Percentiles rank a stretch among this genome's conserved stretches.
phyloP scores from a whole-genome alignment of 2,329 filamentous ascomycete species.

The Xylaria sp. region DNA sequence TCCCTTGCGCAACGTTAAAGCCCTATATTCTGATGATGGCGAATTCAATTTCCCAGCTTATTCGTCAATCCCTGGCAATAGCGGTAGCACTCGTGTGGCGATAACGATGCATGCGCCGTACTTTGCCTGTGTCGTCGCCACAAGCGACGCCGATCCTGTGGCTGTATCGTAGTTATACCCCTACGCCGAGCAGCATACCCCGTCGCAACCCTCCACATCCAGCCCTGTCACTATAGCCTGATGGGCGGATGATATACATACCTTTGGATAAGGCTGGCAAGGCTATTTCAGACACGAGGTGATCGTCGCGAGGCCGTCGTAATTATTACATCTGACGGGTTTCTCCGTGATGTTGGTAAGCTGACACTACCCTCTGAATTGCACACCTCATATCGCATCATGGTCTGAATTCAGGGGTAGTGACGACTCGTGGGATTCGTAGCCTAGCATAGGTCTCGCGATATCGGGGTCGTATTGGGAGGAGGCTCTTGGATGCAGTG shows the following conservation, averaged over 20 bases:
- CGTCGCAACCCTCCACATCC: not conserved
- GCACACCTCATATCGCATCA: not conserved
- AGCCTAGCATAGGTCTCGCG: not conserved
- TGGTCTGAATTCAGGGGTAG: not conserved
- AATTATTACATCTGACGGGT: not conserved
- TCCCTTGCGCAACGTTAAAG: conserved; percentile 2
- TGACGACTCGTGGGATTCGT: not conserved
- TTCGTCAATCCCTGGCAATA: conserved; percentile 4
- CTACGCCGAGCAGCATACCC: not conserved
- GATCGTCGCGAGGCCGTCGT: conserved; percentile 16
- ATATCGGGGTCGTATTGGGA: not conserved
- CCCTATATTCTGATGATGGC: not conserved
- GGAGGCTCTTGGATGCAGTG: not conserved
- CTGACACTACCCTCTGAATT: not conserved
- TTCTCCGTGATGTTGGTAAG: not conserved
- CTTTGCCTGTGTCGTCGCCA: not conserved
- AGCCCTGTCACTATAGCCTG: not conserved
- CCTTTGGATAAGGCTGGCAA: conserved; percentile 8
- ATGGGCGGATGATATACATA: not conserved
- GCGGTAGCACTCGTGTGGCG: conserved; percentile 3
- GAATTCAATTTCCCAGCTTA: not conserved
- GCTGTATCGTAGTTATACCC: not conserved
- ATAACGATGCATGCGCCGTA: conserved; percentile 9
- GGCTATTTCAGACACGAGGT: conserved; percentile 17
- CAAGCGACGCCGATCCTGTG: not conserved